phyloP scores from a whole-genome alignment of 495 filamentous ascomycete species.

The Aspergillus avenaceus region DNA sequence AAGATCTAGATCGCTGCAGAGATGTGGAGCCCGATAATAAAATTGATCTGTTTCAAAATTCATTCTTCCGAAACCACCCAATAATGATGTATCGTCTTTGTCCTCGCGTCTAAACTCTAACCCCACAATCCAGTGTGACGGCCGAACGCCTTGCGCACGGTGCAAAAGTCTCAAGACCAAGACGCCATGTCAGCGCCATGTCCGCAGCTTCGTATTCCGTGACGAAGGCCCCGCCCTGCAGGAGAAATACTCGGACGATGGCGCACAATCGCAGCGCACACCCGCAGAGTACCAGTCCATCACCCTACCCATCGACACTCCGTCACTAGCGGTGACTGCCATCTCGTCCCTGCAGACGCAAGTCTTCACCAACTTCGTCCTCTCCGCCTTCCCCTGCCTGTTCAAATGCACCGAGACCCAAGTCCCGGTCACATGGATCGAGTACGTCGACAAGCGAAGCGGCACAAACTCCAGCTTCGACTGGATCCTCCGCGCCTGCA shows the following conservation, averaged over 20 bases:
- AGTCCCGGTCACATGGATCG: slow-evolving; percentile 27
- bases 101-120: no score
- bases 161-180: slow-evolving; percentile 22
- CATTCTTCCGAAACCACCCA: no score
- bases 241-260: slow-evolving; percentile 15
- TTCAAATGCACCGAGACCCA: slow-evolving; percentile 24
- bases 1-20: neutral
- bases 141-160: slow-evolving; percentile 23
- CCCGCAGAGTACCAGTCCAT: slow-evolving; percentile 5
- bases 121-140: slow-evolving; percentile 24
- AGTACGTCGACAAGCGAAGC: slow-evolving; percentile 18
- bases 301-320: slow-evolving; percentile 18
- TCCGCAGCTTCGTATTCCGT: slow-evolving; percentile 17
- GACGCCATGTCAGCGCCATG: slow-evolving; percentile 21
- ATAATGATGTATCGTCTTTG: no score
- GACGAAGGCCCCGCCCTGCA: slow-evolving; percentile 22
- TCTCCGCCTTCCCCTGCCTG: slow-evolving; percentile 23
- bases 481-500: slow-evolving; percentile 26
- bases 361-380: slow-evolving; percentile 25
- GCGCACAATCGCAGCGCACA: no score
- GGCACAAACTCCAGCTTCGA: slow-evolving; percentile 17
- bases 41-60: no score
- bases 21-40: neutral
- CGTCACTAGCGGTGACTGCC: slow-evolving; percentile 21
- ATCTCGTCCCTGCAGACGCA: slow-evolving; percentile 22